Conservation (phyloP, 2,329 filamentous ascomycete genomes). For the Pyrenochaeta sp. region DNA sequence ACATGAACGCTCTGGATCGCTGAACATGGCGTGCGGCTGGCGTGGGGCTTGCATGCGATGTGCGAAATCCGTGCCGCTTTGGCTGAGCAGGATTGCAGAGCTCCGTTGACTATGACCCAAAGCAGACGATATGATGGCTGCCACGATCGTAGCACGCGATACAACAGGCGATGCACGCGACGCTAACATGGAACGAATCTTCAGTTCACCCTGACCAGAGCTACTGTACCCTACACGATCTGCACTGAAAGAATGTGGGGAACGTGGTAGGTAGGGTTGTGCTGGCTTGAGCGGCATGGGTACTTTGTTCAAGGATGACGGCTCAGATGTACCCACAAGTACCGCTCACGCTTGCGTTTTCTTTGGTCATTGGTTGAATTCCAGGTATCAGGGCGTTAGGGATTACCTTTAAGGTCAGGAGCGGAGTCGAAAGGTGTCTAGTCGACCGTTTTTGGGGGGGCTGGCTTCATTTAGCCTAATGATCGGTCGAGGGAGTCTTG, state of each 20-base stretch:
- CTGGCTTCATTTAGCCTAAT: constrained; percentile 36
- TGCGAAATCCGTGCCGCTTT: constrained; percentile 19
- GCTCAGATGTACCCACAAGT: constrained; percentile 36
- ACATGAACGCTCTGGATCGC: constrained; percentile 11
- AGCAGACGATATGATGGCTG: constrained; percentile 24
- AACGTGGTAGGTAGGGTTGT: constrained; percentile 31
- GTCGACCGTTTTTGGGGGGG: constrained; percentile 27
- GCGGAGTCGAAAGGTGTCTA: constrained; percentile 26
- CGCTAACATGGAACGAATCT: constrained; percentile 21
- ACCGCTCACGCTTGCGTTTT: constrained; percentile 20
- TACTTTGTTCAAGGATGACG: constrained; percentile 17
- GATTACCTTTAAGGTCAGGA: constrained; percentile 20
- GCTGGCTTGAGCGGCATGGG: constrained; percentile 21
- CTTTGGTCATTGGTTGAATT: constrained; percentile 27
- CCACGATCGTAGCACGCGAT: constrained; percentile 23
- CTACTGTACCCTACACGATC: constrained; percentile 35
- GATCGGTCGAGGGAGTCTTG: constrained; percentile 24
- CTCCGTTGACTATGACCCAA: constrained; percentile 24
- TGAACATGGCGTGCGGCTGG: constrained; percentile 21
- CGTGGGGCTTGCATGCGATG: constrained; percentile 30
- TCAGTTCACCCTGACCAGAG: constrained; percentile 25
- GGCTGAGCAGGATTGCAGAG: constrained; percentile 10
- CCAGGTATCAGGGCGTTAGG: constrained; percentile 19
- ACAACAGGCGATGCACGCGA: constrained; percentile 22
- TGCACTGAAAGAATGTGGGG: constrained; percentile 40